These are phyloP conservation scores for Fusarium dimerum DNA, from an alignment of 2,329 filamentous ascomycete species.

Conservation along the genomic window DNA sequence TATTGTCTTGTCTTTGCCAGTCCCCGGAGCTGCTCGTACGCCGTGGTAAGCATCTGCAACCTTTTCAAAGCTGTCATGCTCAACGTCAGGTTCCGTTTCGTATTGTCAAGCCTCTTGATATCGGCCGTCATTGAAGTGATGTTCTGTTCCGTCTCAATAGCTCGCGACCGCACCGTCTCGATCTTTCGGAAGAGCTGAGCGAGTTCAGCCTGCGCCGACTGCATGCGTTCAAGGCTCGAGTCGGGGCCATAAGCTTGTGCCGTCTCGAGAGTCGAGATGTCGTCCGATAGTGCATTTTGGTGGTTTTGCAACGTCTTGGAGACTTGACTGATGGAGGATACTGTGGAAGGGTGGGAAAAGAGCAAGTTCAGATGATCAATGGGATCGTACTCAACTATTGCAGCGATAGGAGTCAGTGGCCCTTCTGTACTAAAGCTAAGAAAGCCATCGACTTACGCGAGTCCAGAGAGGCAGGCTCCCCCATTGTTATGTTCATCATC, in stretches of 20 bases:
- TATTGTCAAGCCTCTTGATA: slow-evolving; percentile 95
- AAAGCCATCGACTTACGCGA: slow-evolving; percentile 39
- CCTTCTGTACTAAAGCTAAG: slow-evolving; percentile 9
- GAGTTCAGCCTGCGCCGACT: slow-evolving; percentile 86
- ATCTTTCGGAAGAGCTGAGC: slow-evolving; percentile 91
- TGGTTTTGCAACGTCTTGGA: slow-evolving; percentile 72
- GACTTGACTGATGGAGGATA: slow-evolving; percentile 74
- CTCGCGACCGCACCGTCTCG: slow-evolving; percentile 85
- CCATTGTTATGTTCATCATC: neutral
- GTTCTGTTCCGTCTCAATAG: slow-evolving; percentile 88
- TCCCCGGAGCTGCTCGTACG: slow-evolving; percentile 92
- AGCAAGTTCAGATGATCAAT: slow-evolving; percentile 91
- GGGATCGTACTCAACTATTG: slow-evolving; percentile 77
- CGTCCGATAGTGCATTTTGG: slow-evolving; percentile 78
- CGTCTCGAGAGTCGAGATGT: slow-evolving; percentile 73
- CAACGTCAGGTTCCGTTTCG: slow-evolving; percentile 92
- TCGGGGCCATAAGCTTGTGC: slow-evolving; percentile 83
- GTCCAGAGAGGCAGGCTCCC: slow-evolving; percentile 43
- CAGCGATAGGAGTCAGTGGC: slow-evolving; percentile 20
- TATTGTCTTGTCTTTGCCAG: slow-evolving; percentile 88
- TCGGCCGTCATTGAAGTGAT: slow-evolving; percentile 99
- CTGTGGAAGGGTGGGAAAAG: slow-evolving; percentile 85
- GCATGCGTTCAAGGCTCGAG: slow-evolving; percentile 87
- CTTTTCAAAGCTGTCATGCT: slow-evolving; percentile 98
- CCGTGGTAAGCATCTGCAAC: slow-evolving; percentile 97